Conservation (phyloP, 106 monocot species). For the Amphibolis antarctica region DNA sequence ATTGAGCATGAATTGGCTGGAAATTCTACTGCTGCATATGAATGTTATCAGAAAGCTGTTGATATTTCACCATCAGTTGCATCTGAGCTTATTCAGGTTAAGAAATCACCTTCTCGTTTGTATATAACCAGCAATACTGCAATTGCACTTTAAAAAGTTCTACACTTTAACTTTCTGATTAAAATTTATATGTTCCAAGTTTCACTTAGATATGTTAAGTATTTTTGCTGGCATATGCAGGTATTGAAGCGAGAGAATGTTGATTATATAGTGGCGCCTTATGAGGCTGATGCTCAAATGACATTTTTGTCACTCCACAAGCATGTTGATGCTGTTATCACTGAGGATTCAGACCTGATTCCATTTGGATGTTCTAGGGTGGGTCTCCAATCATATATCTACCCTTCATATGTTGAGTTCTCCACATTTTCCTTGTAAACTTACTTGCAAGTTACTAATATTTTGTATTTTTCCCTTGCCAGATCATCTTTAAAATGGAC, state of each 20-base stretch:
- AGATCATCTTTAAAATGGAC: conserved; percentile 99
- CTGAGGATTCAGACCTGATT: conserved; percentile 93
- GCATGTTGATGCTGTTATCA: conserved; percentile 88
- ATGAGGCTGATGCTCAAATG: conserved; percentile 99
- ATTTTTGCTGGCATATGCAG: conserved; percentile 18
- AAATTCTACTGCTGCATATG: conserved; percentile 73
- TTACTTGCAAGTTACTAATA: not conserved
- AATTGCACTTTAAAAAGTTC: too few species aligned
- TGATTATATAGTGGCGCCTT: conserved; percentile 94
- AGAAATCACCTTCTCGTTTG: not conserved
- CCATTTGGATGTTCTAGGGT: conserved; percentile 98
- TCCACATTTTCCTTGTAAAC: not conserved
- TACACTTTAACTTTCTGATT: too few species aligned
- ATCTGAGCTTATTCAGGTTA: conserved; percentile 69
- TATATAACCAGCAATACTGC: not conserved
- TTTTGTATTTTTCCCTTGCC: conserved; percentile 5
- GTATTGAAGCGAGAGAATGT: conserved; percentile 74
- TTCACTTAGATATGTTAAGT: not conserved
- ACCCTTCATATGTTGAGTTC: not conserved
- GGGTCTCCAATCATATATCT: conserved; percentile 4
- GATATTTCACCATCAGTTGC: conserved; percentile 92
- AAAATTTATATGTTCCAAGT: too few species aligned
- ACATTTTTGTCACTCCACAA: conserved; percentile 77
- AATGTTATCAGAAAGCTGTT: conserved; percentile 97
- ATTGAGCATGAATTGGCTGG: conserved; percentile 76